Evolutionary conservation across 352 stramenopile genomes (phyloP).

Genomic region (Phytophthora pseudosyringae): DNA sequence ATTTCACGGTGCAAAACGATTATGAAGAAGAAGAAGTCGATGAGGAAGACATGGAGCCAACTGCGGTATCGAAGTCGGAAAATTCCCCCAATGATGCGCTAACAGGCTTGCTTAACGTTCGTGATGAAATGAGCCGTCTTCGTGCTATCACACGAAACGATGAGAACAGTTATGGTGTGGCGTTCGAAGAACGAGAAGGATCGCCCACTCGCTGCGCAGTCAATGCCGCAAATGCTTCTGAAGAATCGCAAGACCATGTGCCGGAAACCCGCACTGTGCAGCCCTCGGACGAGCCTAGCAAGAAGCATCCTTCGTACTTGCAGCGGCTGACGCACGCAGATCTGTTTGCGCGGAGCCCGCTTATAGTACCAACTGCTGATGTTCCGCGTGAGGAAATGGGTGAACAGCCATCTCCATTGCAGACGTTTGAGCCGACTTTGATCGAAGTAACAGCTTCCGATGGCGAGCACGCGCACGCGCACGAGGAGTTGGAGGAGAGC

Average conservation of each 20-base stretch:
- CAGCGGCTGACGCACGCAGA: conserved; percentile 26
- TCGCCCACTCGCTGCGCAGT: not conserved
- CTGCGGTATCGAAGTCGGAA: not conserved
- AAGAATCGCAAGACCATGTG: conserved; percentile 15
- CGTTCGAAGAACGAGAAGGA: not conserved
- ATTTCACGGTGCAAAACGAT: conserved; percentile 7
- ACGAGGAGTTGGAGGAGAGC: conserved; percentile 6
- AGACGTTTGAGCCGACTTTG: conserved; percentile 8
- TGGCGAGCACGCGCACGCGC: conserved; percentile 5
- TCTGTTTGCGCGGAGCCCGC: conserved; percentile 13
- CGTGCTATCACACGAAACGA: conserved; percentile 25
- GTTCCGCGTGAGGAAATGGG: not conserved
- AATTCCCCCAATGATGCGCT: conserved; percentile 30
- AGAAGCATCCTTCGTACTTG: conserved; percentile 16
- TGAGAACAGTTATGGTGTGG: not conserved
- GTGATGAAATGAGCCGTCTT: conserved; percentile 35
- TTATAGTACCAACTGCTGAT: conserved; percentile 8
- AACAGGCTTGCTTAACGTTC: conserved; percentile 30
- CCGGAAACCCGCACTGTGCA: not conserved
- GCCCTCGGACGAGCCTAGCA: conserved; percentile 5
- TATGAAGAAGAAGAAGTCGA: conserved; percentile 18
- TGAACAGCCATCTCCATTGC: not conserved
- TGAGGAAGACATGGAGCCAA: conserved; percentile 2
- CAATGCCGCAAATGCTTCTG: not conserved
- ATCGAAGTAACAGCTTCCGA: not conserved